These are phyloP conservation scores for Globisporangium cystogenes DNA, from an alignment of 352 stramenopile genomes.

Conservation along the genomic window DNA sequence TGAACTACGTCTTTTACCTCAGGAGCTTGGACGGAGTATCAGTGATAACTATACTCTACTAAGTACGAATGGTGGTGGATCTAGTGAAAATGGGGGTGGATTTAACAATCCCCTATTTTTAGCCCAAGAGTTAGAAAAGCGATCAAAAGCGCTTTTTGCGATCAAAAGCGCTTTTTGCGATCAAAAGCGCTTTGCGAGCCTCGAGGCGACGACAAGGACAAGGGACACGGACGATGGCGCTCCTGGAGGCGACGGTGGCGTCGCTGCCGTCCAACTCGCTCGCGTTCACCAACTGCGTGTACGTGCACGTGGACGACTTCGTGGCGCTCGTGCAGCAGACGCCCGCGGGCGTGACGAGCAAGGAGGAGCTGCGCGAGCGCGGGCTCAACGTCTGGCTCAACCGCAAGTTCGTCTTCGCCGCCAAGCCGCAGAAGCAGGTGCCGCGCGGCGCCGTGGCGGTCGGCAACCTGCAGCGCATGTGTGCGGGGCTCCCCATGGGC, in stretches of 20 bases:
- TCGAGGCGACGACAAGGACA: no score
- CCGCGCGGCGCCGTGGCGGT: slow-evolving; percentile 51
- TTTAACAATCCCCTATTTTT: no score
- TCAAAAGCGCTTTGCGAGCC: no score
- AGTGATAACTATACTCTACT: no score
- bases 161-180: no score
- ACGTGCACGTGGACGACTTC: slow-evolving; percentile 74
- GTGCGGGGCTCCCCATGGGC: slow-evolving; percentile 55
- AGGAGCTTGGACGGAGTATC: no score
- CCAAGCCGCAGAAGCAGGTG: slow-evolving; percentile 69
- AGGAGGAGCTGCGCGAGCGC: slow-evolving; percentile 64
- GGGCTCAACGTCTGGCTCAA: slow-evolving; percentile 83
- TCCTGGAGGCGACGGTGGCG: slow-evolving; percentile 54
- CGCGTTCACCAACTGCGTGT: slow-evolving; percentile 82
- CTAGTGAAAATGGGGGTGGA: no score
- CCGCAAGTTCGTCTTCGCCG: slow-evolving; percentile 76
- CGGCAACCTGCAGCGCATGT: slow-evolving; percentile 77
- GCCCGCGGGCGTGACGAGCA: slow-evolving; percentile 51
- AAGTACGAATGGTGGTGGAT: no score
- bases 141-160: no score
- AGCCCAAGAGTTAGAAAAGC: no score
- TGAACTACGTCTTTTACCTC: no score
- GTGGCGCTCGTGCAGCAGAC: slow-evolving; percentile 56
- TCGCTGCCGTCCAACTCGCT: slow-evolving; percentile 70
- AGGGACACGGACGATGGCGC: no score